Percentiles rank a stretch among this genome's conserved stretches.
Evolutionary conservation across 2,329 filamentous ascomycete species (phyloP).

Genomic region (Sporothrix dimorphospora): DNA sequence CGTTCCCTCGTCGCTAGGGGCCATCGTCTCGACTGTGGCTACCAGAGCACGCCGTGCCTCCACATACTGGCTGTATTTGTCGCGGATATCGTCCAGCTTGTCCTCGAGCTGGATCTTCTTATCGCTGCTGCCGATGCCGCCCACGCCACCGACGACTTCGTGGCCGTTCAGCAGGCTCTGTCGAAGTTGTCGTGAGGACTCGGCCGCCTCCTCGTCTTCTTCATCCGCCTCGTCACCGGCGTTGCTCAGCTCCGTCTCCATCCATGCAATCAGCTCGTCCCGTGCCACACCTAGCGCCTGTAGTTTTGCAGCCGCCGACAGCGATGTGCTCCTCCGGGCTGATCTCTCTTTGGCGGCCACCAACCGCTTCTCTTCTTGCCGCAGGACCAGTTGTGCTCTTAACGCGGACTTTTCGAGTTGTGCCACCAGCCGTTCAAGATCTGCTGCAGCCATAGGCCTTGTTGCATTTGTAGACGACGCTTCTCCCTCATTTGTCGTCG

Average conservation of each 20-base stretch:
- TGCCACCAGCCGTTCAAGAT: slow-evolving; percentile 53
- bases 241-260: slow-evolving; percentile 63
- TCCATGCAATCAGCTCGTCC: slow-evolving; percentile 66
- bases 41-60: slow-evolving; percentile 54
- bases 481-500: background rate
- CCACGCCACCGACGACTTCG: background rate
- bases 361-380: slow-evolving; percentile 60
- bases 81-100: slow-evolving; percentile 53
- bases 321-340: slow-evolving; percentile 35
- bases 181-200: slow-evolving; percentile 33
- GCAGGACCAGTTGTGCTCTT: slow-evolving; percentile 59
- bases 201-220: slow-evolving; percentile 24
- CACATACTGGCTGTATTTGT: slow-evolving; percentile 59
- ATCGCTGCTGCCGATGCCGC: slow-evolving; percentile 24
- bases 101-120: slow-evolving; percentile 41
- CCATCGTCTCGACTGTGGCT: slow-evolving; percentile 31
- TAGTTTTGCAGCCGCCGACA: slow-evolving; percentile 46
- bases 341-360: slow-evolving; percentile 49
- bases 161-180: slow-evolving; percentile 30
- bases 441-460: slow-evolving; percentile 34
- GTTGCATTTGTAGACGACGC: background rate
- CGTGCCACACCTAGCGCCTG: slow-evolving; percentile 60
- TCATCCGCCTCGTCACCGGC: slow-evolving; percentile 41
- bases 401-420: slow-evolving; percentile 62
- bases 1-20: background rate